A percentile compares a stretch with the other conserved stretches of the same genome.
phyloP scores from a whole-genome alignment of 805 yeast genomes.

The Barnettozyma vustinii region DNA sequence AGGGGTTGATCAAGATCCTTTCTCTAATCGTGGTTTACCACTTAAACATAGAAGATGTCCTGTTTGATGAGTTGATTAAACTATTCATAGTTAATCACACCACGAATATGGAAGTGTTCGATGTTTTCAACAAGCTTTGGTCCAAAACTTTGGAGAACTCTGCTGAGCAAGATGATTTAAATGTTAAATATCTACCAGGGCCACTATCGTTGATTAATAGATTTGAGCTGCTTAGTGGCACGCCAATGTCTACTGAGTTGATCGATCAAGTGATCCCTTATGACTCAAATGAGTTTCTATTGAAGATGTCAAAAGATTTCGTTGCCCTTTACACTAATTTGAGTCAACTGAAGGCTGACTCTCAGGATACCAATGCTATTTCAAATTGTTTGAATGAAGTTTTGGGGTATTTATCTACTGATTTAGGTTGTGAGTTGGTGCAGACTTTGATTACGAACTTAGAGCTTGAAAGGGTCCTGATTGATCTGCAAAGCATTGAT shows the following conservation, averaged over 20 bases:
- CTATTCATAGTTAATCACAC: conserved; percentile 12
- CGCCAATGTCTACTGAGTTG: conserved; percentile 4
- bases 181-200: conserved; percentile 14
- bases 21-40: conserved; percentile 14
- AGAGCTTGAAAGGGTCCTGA: conserved; percentile 4
- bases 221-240: conserved; percentile 8
- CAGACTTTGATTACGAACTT: conserved; percentile 9
- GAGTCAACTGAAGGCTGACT: neutral
- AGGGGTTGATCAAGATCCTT: conserved; percentile 15
- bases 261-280: conserved; percentile 17
- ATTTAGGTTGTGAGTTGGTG: conserved; percentile 12
- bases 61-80: conserved; percentile 12
- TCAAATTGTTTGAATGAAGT: conserved; percentile 4
- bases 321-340: conserved; percentile 7
- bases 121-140: conserved; percentile 24
- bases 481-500: conserved; percentile 3
- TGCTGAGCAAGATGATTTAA: neutral
- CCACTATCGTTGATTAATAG: conserved; percentile 20
- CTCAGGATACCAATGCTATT: neutral
- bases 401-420: conserved; percentile 5
- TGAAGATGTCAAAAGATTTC: conserved; percentile 10
- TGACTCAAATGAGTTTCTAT: conserved; percentile 9
- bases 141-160: conserved; percentile 16
- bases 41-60: conserved; percentile 3
- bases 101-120: conserved; percentile 20